These are phyloP conservation scores for Pulveroboletus ravenelii DNA, from an alignment of 768 basidiomycete genomes.

Conservation along the genomic window DNA sequence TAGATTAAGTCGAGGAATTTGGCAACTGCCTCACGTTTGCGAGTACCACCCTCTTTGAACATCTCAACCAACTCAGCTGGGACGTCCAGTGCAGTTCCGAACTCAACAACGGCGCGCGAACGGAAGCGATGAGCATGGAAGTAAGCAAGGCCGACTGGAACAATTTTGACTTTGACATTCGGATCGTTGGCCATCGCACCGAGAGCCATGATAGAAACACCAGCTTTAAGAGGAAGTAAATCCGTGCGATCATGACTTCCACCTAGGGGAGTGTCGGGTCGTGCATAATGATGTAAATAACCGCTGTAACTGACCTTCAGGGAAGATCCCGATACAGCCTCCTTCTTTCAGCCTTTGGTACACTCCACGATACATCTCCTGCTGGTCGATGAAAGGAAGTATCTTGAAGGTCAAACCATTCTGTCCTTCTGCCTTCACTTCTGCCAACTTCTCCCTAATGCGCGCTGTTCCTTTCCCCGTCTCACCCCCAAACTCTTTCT, in stretches of 20 bases:
- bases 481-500: constrained; percentile 83
- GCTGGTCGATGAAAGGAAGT: constrained; percentile 88
- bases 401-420: constrained; percentile 74
- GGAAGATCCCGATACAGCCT: constrained; percentile 94
- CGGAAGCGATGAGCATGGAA: constrained; percentile 85
- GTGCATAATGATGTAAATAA: not conserved
- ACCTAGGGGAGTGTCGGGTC: constrained; percentile 46
- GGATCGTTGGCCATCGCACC: constrained; percentile 96
- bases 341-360: constrained; percentile 83
- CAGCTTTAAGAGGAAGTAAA: constrained; percentile 93
- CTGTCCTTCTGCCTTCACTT: constrained; percentile 50
- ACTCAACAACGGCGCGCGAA: constrained; percentile 95
- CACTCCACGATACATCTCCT: constrained; percentile 90
- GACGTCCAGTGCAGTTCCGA: constrained; percentile 88
- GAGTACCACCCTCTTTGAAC: constrained; percentile 84
- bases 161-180: constrained; percentile 82
- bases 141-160: constrained; percentile 75
- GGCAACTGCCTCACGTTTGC: constrained; percentile 87
- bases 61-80: constrained; percentile 82
- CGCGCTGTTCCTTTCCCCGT: constrained; percentile 66
- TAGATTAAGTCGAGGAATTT: constrained; percentile 89
- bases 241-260: constrained; percentile 98
- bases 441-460: constrained; percentile 62
- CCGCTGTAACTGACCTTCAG: constrained; percentile 67
- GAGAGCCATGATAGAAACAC: constrained; percentile 95